Evolutionary conservation across 345 rosid species (phyloP), one percentile per base, ranked within the genome.

Genomic region (Hibiscus mutabilis): DNA sequence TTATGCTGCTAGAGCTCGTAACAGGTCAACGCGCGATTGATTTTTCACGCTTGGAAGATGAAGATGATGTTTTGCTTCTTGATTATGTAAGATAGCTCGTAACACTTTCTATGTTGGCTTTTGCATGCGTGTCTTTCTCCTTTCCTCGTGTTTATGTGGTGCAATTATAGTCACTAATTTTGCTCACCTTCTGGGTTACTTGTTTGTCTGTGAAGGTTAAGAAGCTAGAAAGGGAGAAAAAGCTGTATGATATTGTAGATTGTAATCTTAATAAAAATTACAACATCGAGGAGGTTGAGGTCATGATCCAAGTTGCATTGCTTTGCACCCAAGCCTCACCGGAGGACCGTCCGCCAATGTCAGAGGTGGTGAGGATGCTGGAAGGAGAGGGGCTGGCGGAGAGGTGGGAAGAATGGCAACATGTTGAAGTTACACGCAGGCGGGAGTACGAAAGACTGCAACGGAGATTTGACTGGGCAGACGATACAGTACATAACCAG

Each of bases 391-490:
- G 97, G 58, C 80, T 92, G 21, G 98, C 98, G 0, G 96, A 95
- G 85, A 88, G 96, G 79, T 92, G 99, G 99, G 94, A 90, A 82
- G 99, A 90, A 78, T 95, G 99, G 99, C 96, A 89, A 86, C 78
- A 88, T 8, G 84, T 88, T 9, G 98, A 92, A 80, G 92, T 88
- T 56, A 88, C 82, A 16, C 89, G 93, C 19, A 83, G 94, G 73
- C 94, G 90, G 76, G 98, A 92, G 68, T 86, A 86, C 3, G 96
- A 92, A 74, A 78, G 92, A 71, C 15, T 90, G 68, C 98, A 95
- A 79, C 83, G 92, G 69, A 82, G 98, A 77, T 88, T 92, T 37
- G 87, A 90, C 59, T 89, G 88, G 87, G 97, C 88, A 35, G 94
- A 90, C 64, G 96, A 95, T 79, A 92, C 98, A 1, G 59, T 87